Base-by-base conservation (phyloP, 2,329 filamentous ascomycete species). In the Venturia aucupariae region DNA sequence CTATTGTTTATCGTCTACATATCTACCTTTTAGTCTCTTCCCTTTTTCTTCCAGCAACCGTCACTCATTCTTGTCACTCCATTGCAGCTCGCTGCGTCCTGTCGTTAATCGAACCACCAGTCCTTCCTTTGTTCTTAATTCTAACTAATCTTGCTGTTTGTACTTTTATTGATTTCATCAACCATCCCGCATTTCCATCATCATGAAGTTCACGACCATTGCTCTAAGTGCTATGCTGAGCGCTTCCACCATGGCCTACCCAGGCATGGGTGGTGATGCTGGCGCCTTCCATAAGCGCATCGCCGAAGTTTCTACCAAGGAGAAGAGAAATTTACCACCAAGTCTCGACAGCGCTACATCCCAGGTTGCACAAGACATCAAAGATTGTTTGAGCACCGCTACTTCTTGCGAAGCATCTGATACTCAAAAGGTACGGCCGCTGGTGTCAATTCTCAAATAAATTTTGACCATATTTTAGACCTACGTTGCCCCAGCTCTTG, bases 41-140 rank as follows among this genome's bases (percentile, higher is more conserved):
- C 27, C 32, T 41, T 60, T n/a, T 39, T 60, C 32, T n/a, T 61
- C 22, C 17, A 19, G 15, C 38, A 30, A 61, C 38, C 13, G 22
- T 61, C 59, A 24, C 38, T 42, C 35, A 22, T 61, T 46, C n/a
- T 41, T 61, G 38, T 44, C n/a, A 61, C 35, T 32, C 22, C 22
- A 10, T 61, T 61, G 59, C 59, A 61, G 59, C 59, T 61, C 42
- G 59, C 59, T 61, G 59, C 59, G 59, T 61, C 59, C 59, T 42
- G 42, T 61, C 59, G 38, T 61, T 61, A 61, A 61, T 46, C 38
- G 59, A 41, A 22, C 38, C 35, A 35, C 32, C 42, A 42, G 38
- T 61, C 59, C 32, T 61, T 61, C 59, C 22, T 44, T n/a, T 61
- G 38, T 41, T 24, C 22, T 17, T 19, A 19, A 42, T 24, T 41